These are phyloP conservation scores for Actinomucor elegans DNA, from an alignment of 371 early-diverging fungal species.

Conservation along the genomic window DNA sequence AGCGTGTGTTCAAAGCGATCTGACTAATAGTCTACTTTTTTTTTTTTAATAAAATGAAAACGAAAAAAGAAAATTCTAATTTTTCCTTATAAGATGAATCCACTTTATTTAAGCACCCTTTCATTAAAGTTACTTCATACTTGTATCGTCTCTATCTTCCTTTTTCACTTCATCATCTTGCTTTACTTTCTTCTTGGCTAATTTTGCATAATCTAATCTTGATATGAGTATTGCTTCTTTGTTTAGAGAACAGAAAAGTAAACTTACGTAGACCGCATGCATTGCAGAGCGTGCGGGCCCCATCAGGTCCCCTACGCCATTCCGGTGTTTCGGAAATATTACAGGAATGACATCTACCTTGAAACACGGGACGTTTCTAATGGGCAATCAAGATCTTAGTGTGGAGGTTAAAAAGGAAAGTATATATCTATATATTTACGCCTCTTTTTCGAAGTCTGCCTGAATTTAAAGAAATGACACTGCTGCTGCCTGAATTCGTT, in stretches of 20 bases:
- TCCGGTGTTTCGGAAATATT: conserved; percentile 66
- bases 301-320: conserved; percentile 74
- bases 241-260: not conserved
- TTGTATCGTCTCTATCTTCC: conserved; percentile 12
- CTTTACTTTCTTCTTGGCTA: conserved; percentile 12
- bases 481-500: not conserved
- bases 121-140: conserved; percentile 5
- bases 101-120: not conserved
- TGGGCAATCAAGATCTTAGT: too few species aligned
- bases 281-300: conserved; percentile 68
- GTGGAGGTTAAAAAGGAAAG: too few species aligned
- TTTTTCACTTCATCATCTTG: conserved; percentile 4
- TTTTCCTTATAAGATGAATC: not conserved
- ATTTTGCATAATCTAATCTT: conserved; percentile 22
- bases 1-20: conserved; percentile 26
- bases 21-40: conserved; percentile 15
- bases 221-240: not conserved
- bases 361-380: conserved; percentile 44
- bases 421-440: conserved; percentile 11
- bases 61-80: conserved; percentile 1
- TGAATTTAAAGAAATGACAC: conserved; percentile 4
- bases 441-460: conserved; percentile 23
- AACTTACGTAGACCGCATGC: conserved; percentile 67
- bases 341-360: conserved; percentile 60
- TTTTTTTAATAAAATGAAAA: conserved; percentile 3